A percentile compares a stretch with the other conserved stretches of the same genome.
These are phyloP conservation scores for Aureobasidium subglaciale DNA, from an alignment of 2,329 filamentous ascomycete genomes.

Conservation along the genomic window DNA sequence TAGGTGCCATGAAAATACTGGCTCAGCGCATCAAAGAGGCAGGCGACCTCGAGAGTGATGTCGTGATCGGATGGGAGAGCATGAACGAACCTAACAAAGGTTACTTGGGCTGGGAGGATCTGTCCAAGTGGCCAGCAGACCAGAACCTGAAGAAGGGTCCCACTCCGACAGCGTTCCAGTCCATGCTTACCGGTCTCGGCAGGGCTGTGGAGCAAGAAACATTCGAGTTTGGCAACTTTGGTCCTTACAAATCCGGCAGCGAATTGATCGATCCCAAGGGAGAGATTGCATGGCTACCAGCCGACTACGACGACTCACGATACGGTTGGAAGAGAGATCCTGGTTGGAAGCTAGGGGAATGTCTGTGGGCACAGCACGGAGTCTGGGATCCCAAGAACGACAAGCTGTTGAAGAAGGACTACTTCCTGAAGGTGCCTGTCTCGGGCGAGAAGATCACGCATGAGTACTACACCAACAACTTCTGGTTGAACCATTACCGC, in stretches of 20 bases:
- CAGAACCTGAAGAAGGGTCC: slow-evolving; percentile 91
- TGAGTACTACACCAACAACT: slow-evolving; percentile 80
- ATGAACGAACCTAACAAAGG: slow-evolving; percentile 93
- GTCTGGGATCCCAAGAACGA: slow-evolving; percentile 84
- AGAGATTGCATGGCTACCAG: slow-evolving; percentile 73
- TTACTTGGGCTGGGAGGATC: slow-evolving; percentile 72
- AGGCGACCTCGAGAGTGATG: slow-evolving; percentile 75
- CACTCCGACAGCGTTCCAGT: slow-evolving; percentile 89
- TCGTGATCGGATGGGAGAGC: slow-evolving; percentile 92
- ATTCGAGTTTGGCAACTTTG: slow-evolving; percentile 90
- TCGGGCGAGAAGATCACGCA: slow-evolving; percentile 72
- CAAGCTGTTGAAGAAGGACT: slow-evolving; percentile 71
- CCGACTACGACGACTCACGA: slow-evolving; percentile 73
- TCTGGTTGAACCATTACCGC: slow-evolving; percentile 82
- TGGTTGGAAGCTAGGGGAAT: slow-evolving; percentile 87
- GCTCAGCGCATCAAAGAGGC: slow-evolving; percentile 82
- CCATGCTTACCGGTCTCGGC: slow-evolving; percentile 84
- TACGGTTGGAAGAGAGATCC: slow-evolving; percentile 89
- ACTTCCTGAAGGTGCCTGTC: slow-evolving; percentile 72
- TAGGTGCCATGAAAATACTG: slow-evolving; percentile 71
- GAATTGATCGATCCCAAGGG: slow-evolving; percentile 82
- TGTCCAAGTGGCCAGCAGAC: slow-evolving; percentile 73
- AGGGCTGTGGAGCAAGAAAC: slow-evolving; percentile 82
- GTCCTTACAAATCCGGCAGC: slow-evolving; percentile 81
- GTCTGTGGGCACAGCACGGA: slow-evolving; percentile 93